Evolutionary conservation across 345 rosid species (phyloP).

Genomic region (Hypericum androsaemum): DNA sequence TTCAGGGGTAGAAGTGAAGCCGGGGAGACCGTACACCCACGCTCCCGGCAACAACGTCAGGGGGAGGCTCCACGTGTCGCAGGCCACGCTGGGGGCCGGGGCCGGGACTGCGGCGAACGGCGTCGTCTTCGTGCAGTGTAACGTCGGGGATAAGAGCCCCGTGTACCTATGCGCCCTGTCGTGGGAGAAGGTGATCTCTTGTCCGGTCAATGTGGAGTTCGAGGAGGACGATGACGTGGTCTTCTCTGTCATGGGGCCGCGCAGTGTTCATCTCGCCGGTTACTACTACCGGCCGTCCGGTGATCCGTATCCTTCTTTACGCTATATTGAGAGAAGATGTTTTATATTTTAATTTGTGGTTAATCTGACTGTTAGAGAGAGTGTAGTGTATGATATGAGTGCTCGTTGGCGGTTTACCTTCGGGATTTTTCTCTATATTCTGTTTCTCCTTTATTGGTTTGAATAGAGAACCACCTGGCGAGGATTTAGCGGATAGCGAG

Average conservation of each 20-base stretch:
- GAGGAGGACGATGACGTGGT: constrained; percentile 61
- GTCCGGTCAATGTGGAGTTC: constrained; percentile 57
- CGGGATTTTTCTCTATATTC: neutral
- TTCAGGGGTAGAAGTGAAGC: constrained; percentile 62
- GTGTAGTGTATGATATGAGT: too few relatives aligned
- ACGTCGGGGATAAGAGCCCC: constrained; percentile 52
- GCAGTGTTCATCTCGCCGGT: constrained; percentile 61
- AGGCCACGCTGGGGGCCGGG: constrained; percentile 71
- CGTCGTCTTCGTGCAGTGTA: constrained; percentile 45
- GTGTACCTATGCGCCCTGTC: constrained; percentile 48
- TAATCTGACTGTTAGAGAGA: too few relatives aligned
- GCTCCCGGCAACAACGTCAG: constrained; percentile 8
- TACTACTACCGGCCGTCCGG: constrained; percentile 34
- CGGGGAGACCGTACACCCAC: constrained; percentile 48
- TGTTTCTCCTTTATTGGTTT: constrained; percentile 17
- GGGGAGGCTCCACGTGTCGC: constrained; percentile 55
- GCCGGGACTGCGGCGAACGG: constrained; percentile 19
- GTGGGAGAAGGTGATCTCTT: constrained; percentile 42
- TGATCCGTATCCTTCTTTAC: constrained; percentile 50
- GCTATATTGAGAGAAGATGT: neutral
- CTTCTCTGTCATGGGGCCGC: constrained; percentile 65
- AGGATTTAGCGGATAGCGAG: constrained; percentile 53
- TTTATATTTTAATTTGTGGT: neutral
- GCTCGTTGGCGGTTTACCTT: neutral
- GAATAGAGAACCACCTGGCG: constrained; percentile 52